Conservation (phyloP, 2,329 filamentous ascomycete genomes). For the Aphanocladium album region DNA sequence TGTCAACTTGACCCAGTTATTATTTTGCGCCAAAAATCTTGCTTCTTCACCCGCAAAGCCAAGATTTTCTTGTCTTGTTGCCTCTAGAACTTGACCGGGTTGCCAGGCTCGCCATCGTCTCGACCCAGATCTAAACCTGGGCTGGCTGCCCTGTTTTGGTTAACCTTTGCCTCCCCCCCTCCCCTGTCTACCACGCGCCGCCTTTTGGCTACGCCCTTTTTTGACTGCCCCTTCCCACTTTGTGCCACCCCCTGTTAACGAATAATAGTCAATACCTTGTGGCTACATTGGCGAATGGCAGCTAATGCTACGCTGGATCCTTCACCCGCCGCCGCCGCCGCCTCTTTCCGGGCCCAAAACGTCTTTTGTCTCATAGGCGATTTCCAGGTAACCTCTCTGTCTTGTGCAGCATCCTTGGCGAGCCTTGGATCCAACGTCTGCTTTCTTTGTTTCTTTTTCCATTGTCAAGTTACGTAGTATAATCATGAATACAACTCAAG, state of each 20-base stretch:
- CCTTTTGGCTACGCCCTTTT: not conserved
- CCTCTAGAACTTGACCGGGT: not conserved
- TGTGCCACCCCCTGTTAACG: not conserved
- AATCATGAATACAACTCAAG: not conserved
- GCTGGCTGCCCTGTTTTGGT: constrained; percentile 1
- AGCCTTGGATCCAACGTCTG: not conserved
- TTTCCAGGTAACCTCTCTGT: not conserved
- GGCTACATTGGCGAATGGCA: not conserved
- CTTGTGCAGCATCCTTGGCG: not conserved
- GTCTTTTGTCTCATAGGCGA: constrained; percentile 5
- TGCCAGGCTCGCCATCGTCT: not conserved
- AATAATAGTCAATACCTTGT: not conserved
- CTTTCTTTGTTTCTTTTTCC: not conserved
- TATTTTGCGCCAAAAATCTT: not conserved
- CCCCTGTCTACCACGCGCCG: not conserved
- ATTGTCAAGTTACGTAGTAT: not conserved
- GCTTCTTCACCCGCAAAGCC: not conserved
- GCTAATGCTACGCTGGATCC: not conserved
- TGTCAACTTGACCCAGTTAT: not conserved
- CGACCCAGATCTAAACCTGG: not conserved
- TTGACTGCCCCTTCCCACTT: not conserved
- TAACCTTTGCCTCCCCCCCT: not conserved
- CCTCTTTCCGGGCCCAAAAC: not conserved
- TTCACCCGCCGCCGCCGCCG: not conserved
- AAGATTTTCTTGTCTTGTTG: not conserved